A percentile compares a stretch with the other conserved stretches of the same genome.
Conservation (phyloP, 805 yeast genomes). For the Starmerella riodocensis region DNA sequence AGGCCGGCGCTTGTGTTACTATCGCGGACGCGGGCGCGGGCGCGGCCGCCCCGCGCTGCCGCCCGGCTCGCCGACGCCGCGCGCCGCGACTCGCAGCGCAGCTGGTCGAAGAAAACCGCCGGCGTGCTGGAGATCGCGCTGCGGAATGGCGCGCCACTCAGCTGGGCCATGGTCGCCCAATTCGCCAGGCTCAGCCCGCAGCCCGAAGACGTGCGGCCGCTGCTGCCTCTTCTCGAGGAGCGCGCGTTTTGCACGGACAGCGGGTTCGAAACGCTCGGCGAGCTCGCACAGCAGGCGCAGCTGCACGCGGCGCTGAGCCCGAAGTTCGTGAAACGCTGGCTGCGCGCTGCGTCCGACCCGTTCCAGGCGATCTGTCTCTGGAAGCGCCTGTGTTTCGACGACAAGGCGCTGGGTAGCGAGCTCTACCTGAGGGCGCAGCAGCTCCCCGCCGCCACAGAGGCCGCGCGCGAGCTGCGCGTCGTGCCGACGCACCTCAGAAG, state of each 20-base stretch:
- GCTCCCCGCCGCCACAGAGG: slow-evolving; percentile 7
- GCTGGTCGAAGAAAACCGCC: slow-evolving; percentile 11
- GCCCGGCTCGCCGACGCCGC: slow-evolving; percentile 3
- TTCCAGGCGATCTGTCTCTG: slow-evolving; percentile 13
- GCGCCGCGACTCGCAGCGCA: slow-evolving; percentile 2
- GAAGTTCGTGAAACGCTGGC: slow-evolving; percentile 1
- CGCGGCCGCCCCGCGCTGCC: not conserved
- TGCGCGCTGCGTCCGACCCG: slow-evolving; percentile 5
- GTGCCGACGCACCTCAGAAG: slow-evolving; percentile 4
- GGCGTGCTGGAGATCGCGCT: slow-evolving; percentile 4
- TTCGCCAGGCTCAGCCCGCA: slow-evolving; percentile 9
- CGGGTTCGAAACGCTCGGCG: slow-evolving; percentile 5
- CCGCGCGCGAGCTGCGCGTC: not conserved
- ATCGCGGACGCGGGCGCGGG: not conserved
- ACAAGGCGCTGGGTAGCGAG: slow-evolving; percentile 1
- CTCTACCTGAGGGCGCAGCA: slow-evolving; percentile 12
- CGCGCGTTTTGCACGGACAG: slow-evolving; percentile 1
- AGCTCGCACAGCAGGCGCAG: slow-evolving; percentile 6
- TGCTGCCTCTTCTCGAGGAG: slow-evolving; percentile 8
- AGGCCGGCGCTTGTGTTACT: not conserved
- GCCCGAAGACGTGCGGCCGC: not conserved
- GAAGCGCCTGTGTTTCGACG: not conserved
- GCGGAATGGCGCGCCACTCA: slow-evolving; percentile 6
- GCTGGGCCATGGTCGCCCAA: slow-evolving; percentile 1
- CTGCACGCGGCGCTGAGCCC: not conserved